Percentiles rank a stretch among this genome's conserved stretches.
Conservation (phyloP, 345 rosid species). For the Brassica napus region Da-Ae NC_063446.1:19688001-19688500, state of each 20-base stretch:
- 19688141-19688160: neutral
- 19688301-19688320: neutral
- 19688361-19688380: neutral
- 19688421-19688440: neutral
- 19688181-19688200: slow-evolving; percentile 43
- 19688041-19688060: neutral
- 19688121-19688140: neutral
- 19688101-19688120: slow-evolving; percentile 1
- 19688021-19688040: neutral
- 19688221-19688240: slow-evolving; percentile 47
- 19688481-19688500: neutral
- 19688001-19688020: neutral
- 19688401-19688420: neutral
- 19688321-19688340: too few species aligned
- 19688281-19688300: neutral
- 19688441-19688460: neutral
- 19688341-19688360: too few species aligned
- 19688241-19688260: slow-evolving; percentile 44
- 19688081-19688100: slow-evolving; percentile 26
- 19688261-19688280: neutral
- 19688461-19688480: neutral
- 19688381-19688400: neutral
- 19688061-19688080: slow-evolving; percentile 30
- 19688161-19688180: slow-evolving; percentile 48
- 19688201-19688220: neutral